Evolutionary conservation across 805 yeast species (phyloP), one percentile per base, ranked within the genome.

Genomic region (Wickerhamomyces xylosicus): DNA sequence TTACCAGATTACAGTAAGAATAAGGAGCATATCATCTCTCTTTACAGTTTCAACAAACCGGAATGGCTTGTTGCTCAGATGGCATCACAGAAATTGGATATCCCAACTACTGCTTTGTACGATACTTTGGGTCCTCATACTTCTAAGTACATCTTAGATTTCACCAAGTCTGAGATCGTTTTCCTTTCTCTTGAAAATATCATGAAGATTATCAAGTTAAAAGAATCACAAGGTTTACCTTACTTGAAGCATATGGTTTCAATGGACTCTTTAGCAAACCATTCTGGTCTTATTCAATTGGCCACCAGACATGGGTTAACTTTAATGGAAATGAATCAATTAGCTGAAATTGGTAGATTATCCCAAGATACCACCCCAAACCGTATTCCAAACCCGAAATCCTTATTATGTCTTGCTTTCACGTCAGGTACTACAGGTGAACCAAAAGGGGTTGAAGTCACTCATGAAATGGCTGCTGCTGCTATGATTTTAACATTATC

Each of bases 61-160:
- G 85, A 81, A 57, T 82, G 92, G 92, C 61, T 79, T 51, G 54
- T 79, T 47, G 84, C 87, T 1, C 74, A 82, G 48, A 66, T 65
- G 31, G 67, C 74, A 15, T 76, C 71, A 59, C 43, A 45, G 63
- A 39, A 41, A 1, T 37, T 37, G 3, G 38, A 66, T 54, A 66
- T 64, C 28, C 53, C 72, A 3, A 61, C 62, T 37, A 74, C 77
- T 5, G 67, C 74, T 1, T 52, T 74, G 15, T 74, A 74, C 49
- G 79, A 74, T 38, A 72, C 79, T 10, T 50, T 74, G 39, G 79
- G 79, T 7, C 71, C 79, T 1, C 67, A 65, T 21, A 69, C 89
- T 4, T 68, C 85, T 5, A 69, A 66, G 44, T 79, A 78, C 52
- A 80, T 82, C 48, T 59, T 82, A 54, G 62, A 61, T 28, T 54